Evolutionary conservation across 225 moss, liverwort and hornwort genomes (phyloP).

Genomic region (Polytrichum formosum): DNA sequence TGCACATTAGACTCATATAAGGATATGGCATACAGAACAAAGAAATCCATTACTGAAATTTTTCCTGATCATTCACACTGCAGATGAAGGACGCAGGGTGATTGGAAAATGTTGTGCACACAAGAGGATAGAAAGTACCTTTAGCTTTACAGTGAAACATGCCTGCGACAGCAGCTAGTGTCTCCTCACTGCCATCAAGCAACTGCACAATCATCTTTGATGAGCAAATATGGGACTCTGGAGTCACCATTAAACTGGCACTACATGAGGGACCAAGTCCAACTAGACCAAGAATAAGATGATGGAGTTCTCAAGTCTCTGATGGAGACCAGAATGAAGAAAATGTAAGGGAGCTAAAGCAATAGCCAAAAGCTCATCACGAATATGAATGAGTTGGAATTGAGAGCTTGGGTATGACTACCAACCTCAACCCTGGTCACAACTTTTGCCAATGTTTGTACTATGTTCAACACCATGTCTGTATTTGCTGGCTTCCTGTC

Average conservation of each 20-base stretch:
- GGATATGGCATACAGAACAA: too few relatives aligned
- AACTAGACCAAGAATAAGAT: neutral
- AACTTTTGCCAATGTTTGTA: slow-evolving; percentile 74
- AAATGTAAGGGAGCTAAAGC: neutral
- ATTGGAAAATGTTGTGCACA: slow-evolving; percentile 1
- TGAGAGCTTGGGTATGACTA: slow-evolving; percentile 1
- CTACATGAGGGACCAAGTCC: neutral
- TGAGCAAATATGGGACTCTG: slow-evolving; percentile 10
- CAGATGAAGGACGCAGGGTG: slow-evolving; percentile 8
- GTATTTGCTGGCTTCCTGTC: slow-evolving; percentile 71
- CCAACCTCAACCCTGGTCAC: slow-evolving; percentile 82
- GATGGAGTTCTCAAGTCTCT: neutral
- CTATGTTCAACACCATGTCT: slow-evolving; percentile 81
- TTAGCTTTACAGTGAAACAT: slow-evolving; percentile 98
- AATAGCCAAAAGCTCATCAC: neutral
- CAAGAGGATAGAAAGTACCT: slow-evolving; percentile 27
- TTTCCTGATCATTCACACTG: neutral
- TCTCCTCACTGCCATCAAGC: slow-evolving; percentile 82
- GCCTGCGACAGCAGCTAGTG: slow-evolving; percentile 74
- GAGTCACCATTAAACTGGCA: neutral
- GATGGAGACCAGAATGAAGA: neutral
- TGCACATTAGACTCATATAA: slow-evolving; percentile 12
- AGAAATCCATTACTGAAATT: neutral
- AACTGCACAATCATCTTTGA: slow-evolving; percentile 40
- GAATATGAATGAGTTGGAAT: neutral